Base-by-base conservation (phyloP, 2,329 filamentous ascomycete genomes). In the Scorias spongiosa region DNA sequence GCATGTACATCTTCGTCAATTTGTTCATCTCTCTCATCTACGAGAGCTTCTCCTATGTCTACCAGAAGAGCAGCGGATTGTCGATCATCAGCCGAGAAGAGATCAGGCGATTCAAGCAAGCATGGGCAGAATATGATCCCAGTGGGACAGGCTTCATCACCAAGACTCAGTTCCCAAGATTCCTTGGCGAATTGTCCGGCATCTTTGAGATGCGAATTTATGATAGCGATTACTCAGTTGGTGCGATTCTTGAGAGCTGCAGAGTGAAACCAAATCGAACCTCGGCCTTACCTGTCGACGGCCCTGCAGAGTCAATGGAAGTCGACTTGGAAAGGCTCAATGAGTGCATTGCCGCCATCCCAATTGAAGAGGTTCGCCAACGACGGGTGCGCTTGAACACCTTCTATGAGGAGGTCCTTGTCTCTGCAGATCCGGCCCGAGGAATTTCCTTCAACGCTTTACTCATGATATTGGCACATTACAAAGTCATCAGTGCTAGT, bases 1-100 rank as follows among this genome's bases (percentile, higher is more conserved):
- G 89, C 82, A 98, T 98, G 91, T 98, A 98, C 66, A 93, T 98
- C 57, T 98, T 98, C 57, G 89, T 96, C 58, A 95, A 89, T 58
- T 68, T 98, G 59, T 98, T 98, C 63, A 89, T 98, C 46, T 98
- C 91, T 41, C 78, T 98, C 61, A 98, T 98, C 54, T 98, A 93
- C 66, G 91, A 98, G 68, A 96, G 88, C 65, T 98, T 98, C 72
- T 94, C 87, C 61, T 98, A 98, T 57, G 91, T 98, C 50, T 98
- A 96, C 61, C 93, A 98, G 66, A 78, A 87, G 49, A 95, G 89
- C 48, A 94, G 84, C 57, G 86, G 87, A n/a, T 74, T 95, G 54
- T 86, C 84, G 5, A 81, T 84, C 48, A 81, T 98, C 54, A 93
- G 86, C 55, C 76, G 91, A 51, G 87, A 95, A 54, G 91, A 98